A percentile compares a stretch with the other conserved stretches of the same genome.
Conservation (phyloP, 768 basidiomycete genomes). For the Hortiboletus campestris region DNA sequence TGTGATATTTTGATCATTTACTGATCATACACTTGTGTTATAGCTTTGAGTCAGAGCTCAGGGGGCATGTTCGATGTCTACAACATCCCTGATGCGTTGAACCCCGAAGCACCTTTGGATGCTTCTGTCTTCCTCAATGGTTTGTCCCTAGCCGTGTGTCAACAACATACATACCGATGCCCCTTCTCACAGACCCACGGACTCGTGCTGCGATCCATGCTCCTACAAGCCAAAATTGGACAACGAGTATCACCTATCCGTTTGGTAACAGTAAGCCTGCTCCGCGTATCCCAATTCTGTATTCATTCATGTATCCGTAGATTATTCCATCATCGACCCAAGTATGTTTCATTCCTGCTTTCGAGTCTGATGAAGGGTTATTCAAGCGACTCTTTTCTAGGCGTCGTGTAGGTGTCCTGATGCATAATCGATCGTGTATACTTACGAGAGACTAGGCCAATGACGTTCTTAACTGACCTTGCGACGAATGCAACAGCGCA, state of each 20-base stretch:
- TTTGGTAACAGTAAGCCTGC: conserved; percentile 31
- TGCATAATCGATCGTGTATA: not conserved
- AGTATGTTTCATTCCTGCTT: conserved; percentile 26
- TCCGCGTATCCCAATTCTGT: not conserved
- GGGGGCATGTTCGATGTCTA: conserved; percentile 46
- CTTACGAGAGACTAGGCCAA: conserved; percentile 43
- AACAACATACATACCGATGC: not conserved
- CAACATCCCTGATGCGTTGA: conserved; percentile 54
- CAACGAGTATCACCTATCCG: conserved; percentile 32
- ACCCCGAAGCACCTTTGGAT: conserved; percentile 50
- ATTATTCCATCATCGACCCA: conserved; percentile 24
- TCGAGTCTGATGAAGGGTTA: not conserved
- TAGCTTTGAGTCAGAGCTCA: conserved; percentile 20
- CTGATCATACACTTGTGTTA: not conserved
- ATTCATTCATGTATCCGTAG: conserved; percentile 13
- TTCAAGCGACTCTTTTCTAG: conserved; percentile 16
- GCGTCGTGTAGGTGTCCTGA: conserved; percentile 31
- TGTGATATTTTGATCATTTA: not conserved
- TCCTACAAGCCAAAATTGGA: conserved; percentile 55
- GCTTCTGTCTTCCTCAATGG: conserved; percentile 62
- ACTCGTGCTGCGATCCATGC: conserved; percentile 67
- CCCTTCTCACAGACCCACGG: conserved; percentile 40
- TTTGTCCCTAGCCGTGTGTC: conserved; percentile 26
- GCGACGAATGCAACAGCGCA: conserved; percentile 60
- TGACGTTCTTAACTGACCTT: conserved; percentile 62